Base-by-base conservation (phyloP, 2,329 filamentous ascomycete genomes). In the Xylariales sp. region DNA sequence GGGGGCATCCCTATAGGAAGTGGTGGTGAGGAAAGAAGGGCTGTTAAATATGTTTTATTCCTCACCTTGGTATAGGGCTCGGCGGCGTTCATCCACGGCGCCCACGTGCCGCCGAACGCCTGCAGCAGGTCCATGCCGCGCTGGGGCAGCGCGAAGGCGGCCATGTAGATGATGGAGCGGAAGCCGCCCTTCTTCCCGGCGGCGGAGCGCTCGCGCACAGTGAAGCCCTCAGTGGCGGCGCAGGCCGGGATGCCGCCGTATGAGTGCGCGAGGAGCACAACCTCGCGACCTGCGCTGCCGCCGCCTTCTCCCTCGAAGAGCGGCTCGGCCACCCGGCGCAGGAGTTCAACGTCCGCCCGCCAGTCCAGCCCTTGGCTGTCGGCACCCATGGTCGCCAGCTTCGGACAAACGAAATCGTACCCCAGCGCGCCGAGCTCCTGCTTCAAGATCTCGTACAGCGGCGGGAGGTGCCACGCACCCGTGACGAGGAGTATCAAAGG, bases 261-360 rank as follows among this genome's bases (percentile, higher is more conserved):
- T 5, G 49, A 52, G 24, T 51, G 50, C 5, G 40, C 47, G 14
- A 51, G 28, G 29, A 49, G 32, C 13, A 49, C 41, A 11, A 23
- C 39, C 14, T 44, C 21, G 4, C 38, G 37, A 15, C 47, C 43
- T n/a, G 37, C 20, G 2, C n/a, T n/a, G n/a, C n/a, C n/a, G n/a
- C n/a, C n/a, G n/a, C n/a, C n/a, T n/a, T n/a, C n/a, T n/a, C n/a
- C n/a, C n/a, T 35, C 38, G 23, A 49, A 48, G 13, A 48, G 41
- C 5, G 47, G 47, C 10, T 39, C 14, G 4, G 33, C 43, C 6
- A 46, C 23, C 12, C 42, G 40, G 14, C 37, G 45, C 3, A 47
- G 29, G 4, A 36, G 33, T 5, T 34, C 43, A 11, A 41, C 42
- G 28, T 47, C 45, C 8, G 28, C 38, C 5, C 23, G 13, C 17